Conservation (phyloP, 2,329 filamentous ascomycete species). For the Penicillium italicum region DNA sequence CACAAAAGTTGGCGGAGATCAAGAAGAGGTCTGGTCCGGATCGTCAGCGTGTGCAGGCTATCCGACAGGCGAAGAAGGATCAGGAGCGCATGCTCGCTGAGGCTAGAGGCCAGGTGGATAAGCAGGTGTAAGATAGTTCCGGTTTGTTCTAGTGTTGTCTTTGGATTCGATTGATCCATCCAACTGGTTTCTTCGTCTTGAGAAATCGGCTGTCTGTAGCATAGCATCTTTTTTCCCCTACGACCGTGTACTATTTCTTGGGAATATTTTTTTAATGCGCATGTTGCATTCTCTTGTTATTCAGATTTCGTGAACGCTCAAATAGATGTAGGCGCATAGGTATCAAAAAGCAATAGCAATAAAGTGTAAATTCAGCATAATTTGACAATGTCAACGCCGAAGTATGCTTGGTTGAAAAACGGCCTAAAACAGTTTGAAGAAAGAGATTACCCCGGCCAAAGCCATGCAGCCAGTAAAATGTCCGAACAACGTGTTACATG, state of each 20-base stretch:
- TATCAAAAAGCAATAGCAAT: neutral
- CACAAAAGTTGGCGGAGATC: slow-evolving; percentile 37
- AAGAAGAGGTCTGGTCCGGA: slow-evolving; percentile 38
- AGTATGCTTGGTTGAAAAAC: neutral
- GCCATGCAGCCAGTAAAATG: neutral
- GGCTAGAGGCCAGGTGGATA: slow-evolving; percentile 44
- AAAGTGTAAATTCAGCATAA: neutral
- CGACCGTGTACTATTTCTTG: slow-evolving; percentile 26
- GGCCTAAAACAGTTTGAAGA: neutral
- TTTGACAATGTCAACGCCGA: neutral
- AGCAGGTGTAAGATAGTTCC: slow-evolving; percentile 28
- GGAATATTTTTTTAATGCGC: slow-evolving; percentile 14
- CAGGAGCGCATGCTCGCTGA: slow-evolving; percentile 45
- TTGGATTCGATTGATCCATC: slow-evolving; percentile 8
- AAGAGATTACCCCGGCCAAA: neutral
- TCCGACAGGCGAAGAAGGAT: slow-evolving; percentile 45
- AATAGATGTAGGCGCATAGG: neutral
- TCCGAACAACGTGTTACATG: slow-evolving; percentile 14
- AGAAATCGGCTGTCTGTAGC: slow-evolving; percentile 20
- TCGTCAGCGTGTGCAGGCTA: slow-evolving; percentile 35
- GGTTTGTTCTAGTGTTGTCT: slow-evolving; percentile 8
- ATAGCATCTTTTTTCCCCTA: slow-evolving; percentile 23
- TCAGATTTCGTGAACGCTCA: neutral
- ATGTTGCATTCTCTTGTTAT: neutral
- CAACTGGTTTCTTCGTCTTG: slow-evolving; percentile 9